Conservation (phyloP, 352 stramenopile genomes). For the Phytophthora pinifolia region DNA sequence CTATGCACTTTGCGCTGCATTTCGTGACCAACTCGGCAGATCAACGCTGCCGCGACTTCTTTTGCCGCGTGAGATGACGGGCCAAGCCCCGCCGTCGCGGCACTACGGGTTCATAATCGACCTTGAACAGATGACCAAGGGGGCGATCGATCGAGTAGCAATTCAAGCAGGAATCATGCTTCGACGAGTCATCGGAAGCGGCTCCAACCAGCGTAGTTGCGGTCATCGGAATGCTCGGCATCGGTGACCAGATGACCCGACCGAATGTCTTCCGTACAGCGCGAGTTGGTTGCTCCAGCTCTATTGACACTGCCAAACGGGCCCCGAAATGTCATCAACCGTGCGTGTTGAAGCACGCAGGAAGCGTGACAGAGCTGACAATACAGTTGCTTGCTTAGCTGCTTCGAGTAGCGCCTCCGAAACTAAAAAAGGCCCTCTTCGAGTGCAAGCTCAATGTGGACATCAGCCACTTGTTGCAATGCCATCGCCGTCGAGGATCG, state of each 20-base stretch:
- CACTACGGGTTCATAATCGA: no score
- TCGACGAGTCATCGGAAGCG: slow-evolving; percentile 1
- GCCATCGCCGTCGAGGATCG: slow-evolving; percentile 15
- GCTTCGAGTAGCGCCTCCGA: slow-evolving; percentile 10
- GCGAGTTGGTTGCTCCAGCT: slow-evolving; percentile 2
- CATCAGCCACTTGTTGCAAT: slow-evolving; percentile 18
- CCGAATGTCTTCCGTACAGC: slow-evolving; percentile 17
- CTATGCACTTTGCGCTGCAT: slow-evolving; percentile 14
- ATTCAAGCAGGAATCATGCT: background rate
- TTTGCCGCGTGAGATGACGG: slow-evolving; percentile 17
- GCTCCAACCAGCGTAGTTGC: background rate
- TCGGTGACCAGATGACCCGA: slow-evolving; percentile 19
- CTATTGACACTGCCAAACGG: slow-evolving; percentile 2
- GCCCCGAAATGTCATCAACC: slow-evolving; percentile 18
- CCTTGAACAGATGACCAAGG: slow-evolving; percentile 6
- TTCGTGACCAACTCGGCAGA: slow-evolving; percentile 11
- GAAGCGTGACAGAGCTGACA: slow-evolving; percentile 19
- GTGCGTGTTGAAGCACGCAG: slow-evolving; percentile 29
- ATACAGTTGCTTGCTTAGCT: slow-evolving; percentile 40
- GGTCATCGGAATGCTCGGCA: slow-evolving; percentile 12
- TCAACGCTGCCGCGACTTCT: slow-evolving; percentile 3
- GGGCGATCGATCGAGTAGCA: slow-evolving; percentile 1
- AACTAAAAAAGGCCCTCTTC: slow-evolving; percentile 18
- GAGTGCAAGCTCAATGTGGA: slow-evolving; percentile 8
- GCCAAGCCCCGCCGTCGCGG: slow-evolving; percentile 1